Evolutionary conservation across 2,329 filamentous ascomycete species (phyloP), one percentile per base, ranked within the genome.

Genomic region (Davidsoniella neocaledoniae): DNA sequence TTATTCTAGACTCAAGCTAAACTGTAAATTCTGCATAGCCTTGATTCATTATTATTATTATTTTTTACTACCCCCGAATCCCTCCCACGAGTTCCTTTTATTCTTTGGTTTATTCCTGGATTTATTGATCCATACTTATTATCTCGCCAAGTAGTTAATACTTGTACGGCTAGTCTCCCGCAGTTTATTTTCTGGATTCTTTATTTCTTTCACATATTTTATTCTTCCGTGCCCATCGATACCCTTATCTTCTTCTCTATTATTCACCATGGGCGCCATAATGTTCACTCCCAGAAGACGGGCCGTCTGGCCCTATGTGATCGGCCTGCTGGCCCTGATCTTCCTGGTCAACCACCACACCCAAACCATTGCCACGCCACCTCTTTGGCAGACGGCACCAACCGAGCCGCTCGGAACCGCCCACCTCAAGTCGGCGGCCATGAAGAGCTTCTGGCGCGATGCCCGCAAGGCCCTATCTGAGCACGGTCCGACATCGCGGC

Each of bases 211-310:
- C 25, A 14, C 16, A 5, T 33, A 40, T 16, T 4, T 17, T 2
- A 19, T 26, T 46, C n/a, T 52, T n/a, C 21, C 41, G 17, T 46
- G 29, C 9, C 16, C 23, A 23, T 36, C 21, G 17, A 19, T 36
- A 42, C 19, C 23, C 29, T 29, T 33, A 40, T 26, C 23, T 14
- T 21, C 21, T 23, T 23, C 21, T 23, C 21, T 23, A 23, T 29
- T 8, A 23, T 46, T 41, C 29, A 33, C 26, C 10, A 25, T 42
- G 40, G 46, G 48, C 16, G 44, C 29, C 45, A 48, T 49, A 21
- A 40, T 53, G 23, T 51, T 53, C 41, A n/a, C 43, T 40, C 17
- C 48, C 5, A 44, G 48, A 37, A 45, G 52, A 23, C 45, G 48
- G 29, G 26, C 45, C 17, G 9, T 48, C 7, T 53, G 52, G 49